Evolutionary conservation across 1,284 basidiomycete species (phyloP).

Genomic region (Leccinum solheimii): DNA sequence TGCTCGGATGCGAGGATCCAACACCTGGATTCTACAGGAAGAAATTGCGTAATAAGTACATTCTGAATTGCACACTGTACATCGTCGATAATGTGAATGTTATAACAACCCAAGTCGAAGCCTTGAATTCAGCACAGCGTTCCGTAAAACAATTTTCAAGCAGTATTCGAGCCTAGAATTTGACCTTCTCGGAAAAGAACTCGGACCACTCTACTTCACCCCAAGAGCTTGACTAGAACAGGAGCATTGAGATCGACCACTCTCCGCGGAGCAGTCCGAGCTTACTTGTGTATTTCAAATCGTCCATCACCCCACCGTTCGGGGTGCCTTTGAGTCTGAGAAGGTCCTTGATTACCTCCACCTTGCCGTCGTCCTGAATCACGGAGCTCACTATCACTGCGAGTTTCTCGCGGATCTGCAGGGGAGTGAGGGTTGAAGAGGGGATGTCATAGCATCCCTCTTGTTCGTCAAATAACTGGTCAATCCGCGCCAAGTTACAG

Average conservation of each 20-base stretch:
- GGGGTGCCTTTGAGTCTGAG: constrained; percentile 62
- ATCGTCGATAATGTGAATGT: neutral
- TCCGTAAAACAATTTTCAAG: neutral
- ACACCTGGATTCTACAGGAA: neutral
- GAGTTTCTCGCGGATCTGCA: constrained; percentile 77
- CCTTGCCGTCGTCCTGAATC: constrained; percentile 44
- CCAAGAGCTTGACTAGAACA: constrained; percentile 79
- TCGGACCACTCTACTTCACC: constrained; percentile 82
- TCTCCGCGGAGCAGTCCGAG: constrained; percentile 13
- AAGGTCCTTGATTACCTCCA: constrained; percentile 49
- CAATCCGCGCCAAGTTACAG: constrained; percentile 8
- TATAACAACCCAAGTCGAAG: neutral
- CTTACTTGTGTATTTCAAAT: constrained; percentile 82
- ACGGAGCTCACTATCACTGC: constrained; percentile 55
- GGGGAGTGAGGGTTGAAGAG: constrained; percentile 62
- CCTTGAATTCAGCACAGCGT: neutral
- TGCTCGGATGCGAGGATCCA: neutral
- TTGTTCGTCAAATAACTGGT: constrained; percentile 76
- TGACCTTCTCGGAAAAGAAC: constrained; percentile 72
- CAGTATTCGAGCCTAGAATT: constrained; percentile 28
- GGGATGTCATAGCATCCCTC: constrained; percentile 79
- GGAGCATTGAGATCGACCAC: neutral
- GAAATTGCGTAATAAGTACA: too few species aligned
- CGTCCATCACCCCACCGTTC: constrained; percentile 81
- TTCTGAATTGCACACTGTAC: neutral